Base-by-base conservation (phyloP, 2,329 filamentous ascomycete species). In the Monilinia fructicola region DNA sequence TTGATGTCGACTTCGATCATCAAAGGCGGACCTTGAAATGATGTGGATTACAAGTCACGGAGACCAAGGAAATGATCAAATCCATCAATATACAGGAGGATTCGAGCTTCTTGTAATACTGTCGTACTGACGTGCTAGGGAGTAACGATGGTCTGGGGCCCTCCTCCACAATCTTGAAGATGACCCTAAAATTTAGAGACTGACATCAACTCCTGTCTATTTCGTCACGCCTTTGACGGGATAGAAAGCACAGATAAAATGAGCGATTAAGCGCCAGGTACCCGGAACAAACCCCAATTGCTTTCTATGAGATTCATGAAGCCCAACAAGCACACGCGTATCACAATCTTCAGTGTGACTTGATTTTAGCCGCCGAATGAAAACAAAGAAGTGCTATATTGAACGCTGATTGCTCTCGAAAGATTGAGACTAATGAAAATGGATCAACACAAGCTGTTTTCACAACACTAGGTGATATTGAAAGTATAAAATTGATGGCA, bases 261-360 rank as follows among this genome's bases (percentile, higher is more conserved):
- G 28, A 21, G 44, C 11, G 44, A 21, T 40, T 59, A 65, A 65
- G 54, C 63, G 63, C 63, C 63, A 65, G 63, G 63, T 65, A 65
- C 63, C 42, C 63, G 44, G 63, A 40, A 59, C 48, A 18, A 50
- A 48, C 44, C 35, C 35, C 54, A 59, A 52, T 35, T 38, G 31
- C 9, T 18, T 40, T 44, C 14, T 31, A 12, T 50, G 38, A 28
- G 44, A 52, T 42, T 58, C 54, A 52, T 59, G 63, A 58, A 23
- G 42, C 63, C 54, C 35, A 50, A 40, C 23, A 35, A 35, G 3
- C 16, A 59, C 44, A 40, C 63, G 63, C 63, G 63, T 65, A 59
- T n/a, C 28, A 16, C 21, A 26, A 48, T 50, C 42, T 35, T 31
- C 44, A 52, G 31, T 59, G 38, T 54, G 31, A 35, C 31, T 46